A percentile compares a stretch with the other conserved stretches of the same genome.
Evolutionary conservation across 441 rosid genomes (phyloP).

Genomic region (Kokia cookei): DNA sequence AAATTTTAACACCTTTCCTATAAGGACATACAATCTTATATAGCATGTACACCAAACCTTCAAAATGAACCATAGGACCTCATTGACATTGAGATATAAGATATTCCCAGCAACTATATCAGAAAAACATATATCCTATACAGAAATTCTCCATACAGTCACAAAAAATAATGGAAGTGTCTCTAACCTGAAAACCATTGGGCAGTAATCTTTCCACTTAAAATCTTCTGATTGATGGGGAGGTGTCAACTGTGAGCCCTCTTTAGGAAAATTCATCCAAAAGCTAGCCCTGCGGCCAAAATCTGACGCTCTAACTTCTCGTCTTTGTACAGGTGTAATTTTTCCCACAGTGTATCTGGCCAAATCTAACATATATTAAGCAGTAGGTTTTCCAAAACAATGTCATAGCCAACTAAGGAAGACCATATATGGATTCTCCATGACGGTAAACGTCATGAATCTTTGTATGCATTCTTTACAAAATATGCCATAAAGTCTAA

Average conservation of each 20-base stretch:
- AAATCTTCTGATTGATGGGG: conserved; percentile 82
- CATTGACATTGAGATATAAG: not conserved
- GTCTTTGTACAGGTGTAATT: conserved; percentile 87
- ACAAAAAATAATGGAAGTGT: conserved; percentile 4
- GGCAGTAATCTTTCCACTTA: conserved; percentile 94
- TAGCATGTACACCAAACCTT: not conserved
- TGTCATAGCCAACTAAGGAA: not conserved
- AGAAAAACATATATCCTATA: not conserved
- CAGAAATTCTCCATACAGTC: not conserved
- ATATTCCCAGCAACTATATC: not conserved
- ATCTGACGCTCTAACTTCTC: conserved; percentile 88
- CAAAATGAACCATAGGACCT: not conserved
- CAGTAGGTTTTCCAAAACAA: conserved; percentile 3
- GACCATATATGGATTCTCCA: not conserved
- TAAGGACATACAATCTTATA: not conserved
- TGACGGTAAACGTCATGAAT: not conserved
- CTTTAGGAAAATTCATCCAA: conserved; percentile 80
- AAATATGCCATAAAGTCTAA: not conserved
- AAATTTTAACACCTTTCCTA: not conserved
- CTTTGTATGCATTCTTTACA: conserved; percentile 3
- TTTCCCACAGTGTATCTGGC: conserved; percentile 94
- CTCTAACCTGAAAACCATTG: conserved; percentile 94
- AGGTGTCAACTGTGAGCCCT: conserved; percentile 90
- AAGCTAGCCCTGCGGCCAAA: conserved; percentile 86
- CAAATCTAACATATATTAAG: conserved; percentile 17